Evolutionary conservation across 2,329 filamentous ascomycete genomes (phyloP).

Genomic region (Zymoseptoria crescenta): DNA sequence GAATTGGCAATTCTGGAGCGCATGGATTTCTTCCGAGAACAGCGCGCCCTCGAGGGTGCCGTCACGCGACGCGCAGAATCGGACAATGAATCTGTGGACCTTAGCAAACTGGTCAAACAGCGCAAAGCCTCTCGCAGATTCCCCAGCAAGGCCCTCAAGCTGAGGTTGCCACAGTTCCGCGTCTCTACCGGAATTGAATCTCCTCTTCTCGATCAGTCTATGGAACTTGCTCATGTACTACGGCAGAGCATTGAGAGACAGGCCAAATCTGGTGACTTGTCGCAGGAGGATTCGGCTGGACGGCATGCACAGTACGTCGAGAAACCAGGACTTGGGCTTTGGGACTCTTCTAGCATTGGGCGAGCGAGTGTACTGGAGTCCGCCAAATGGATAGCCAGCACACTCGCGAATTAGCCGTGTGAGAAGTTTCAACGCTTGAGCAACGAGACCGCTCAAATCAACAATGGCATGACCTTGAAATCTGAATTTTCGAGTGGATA

Average conservation of each 20-base stretch:
- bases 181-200: constrained; percentile 34
- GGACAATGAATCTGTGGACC: background rate
- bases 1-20: constrained; percentile 23
- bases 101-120: constrained; percentile 1
- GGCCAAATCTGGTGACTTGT: constrained; percentile 8
- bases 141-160: constrained; percentile 33
- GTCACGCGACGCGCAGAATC: background rate
- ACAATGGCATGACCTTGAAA: background rate
- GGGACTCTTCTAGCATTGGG: constrained; percentile 15
- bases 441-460: background rate
- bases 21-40: constrained; percentile 23
- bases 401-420: background rate
- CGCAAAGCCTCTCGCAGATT: constrained; percentile 33
- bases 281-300: constrained; percentile 22
- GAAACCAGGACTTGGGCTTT: constrained; percentile 16
- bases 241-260: constrained; percentile 33
- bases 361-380: constrained; percentile 13
- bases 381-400: constrained; percentile 15
- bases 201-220: constrained; percentile 33
- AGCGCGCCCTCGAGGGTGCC: constrained; percentile 16
- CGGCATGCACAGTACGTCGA: constrained; percentile 34
- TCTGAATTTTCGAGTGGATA: background rate
- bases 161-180: constrained; percentile 36
- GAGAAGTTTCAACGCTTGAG: background rate
- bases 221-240: constrained; percentile 35